These are phyloP conservation scores for Macrolepiota dolichaula DNA, from an alignment of 768 basidiomycete genomes.

Conservation along the genomic window DNA sequence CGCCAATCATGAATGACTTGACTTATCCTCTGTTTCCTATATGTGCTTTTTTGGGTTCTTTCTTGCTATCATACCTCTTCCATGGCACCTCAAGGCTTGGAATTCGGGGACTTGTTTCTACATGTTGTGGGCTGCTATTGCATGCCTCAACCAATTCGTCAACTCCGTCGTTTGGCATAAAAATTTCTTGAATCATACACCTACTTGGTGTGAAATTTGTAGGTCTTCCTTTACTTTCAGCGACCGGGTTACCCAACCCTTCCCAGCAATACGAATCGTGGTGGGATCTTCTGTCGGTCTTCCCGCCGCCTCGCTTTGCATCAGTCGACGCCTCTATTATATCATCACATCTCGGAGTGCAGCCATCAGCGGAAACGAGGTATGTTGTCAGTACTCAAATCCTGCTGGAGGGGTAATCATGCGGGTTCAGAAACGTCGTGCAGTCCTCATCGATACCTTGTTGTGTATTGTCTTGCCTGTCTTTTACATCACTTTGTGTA, in stretches of 20 bases:
- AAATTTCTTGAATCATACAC: slow-evolving; percentile 50
- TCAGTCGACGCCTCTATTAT: slow-evolving; percentile 59
- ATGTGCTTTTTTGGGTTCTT: slow-evolving; percentile 57
- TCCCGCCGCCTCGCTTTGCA: slow-evolving; percentile 53
- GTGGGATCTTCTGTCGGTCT: slow-evolving; percentile 42
- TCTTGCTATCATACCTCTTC: slow-evolving; percentile 53
- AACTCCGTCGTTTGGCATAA: slow-evolving; percentile 71
- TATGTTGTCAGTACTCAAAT: too few relatives aligned
- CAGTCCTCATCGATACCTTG: too few relatives aligned
- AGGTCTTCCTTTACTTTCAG: slow-evolving; percentile 15
- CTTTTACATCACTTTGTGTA: too few relatives aligned
- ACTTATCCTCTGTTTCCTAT: slow-evolving; percentile 31
- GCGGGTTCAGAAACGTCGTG: too few relatives aligned
- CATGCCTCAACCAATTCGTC: slow-evolving; percentile 57
- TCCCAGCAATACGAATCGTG: slow-evolving; percentile 42
- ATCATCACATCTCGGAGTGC: slow-evolving; percentile 52
- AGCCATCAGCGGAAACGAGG: slow-evolving; percentile 46
- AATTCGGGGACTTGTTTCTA: slow-evolving; percentile 68
- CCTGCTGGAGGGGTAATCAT: too few relatives aligned
- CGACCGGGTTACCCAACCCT: not conserved
- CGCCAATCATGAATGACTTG: too few relatives aligned
- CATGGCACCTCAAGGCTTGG: slow-evolving; percentile 66
- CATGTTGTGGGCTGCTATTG: slow-evolving; percentile 64
- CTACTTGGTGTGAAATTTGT: slow-evolving; percentile 67
- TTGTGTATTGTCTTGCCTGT: too few relatives aligned